phyloP scores from a whole-genome alignment of 305 asterid genomes.

The Solanum chacoense region DNA sequence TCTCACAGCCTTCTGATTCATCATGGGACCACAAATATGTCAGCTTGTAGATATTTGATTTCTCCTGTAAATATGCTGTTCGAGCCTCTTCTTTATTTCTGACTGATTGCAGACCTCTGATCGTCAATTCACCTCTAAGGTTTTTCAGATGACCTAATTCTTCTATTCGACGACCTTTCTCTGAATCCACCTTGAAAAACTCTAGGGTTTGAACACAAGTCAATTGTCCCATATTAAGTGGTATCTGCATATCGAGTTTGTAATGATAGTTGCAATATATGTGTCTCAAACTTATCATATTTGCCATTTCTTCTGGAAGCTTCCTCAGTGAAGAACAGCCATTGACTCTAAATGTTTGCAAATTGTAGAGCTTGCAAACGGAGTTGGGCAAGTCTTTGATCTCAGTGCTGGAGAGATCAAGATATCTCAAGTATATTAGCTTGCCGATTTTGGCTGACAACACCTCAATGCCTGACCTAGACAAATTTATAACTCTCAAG shows the following conservation, averaged over 20 bases:
- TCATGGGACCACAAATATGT: not conserved
- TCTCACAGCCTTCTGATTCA: not conserved
- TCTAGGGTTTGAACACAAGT: conserved; percentile 11
- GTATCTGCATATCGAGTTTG: not conserved
- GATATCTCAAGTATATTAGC: too few relatives aligned
- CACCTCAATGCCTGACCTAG: too few relatives aligned
- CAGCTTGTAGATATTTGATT: not conserved
- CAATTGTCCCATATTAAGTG: conserved; percentile 8
- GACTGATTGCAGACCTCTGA: conserved; percentile 4
- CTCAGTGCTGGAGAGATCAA: too few relatives aligned
- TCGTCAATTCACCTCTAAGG: conserved; percentile 1
- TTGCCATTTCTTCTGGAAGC: too few relatives aligned
- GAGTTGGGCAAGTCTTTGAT: too few relatives aligned
- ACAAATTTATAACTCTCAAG: too few relatives aligned
- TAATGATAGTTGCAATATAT: not conserved
- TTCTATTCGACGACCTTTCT: conserved; percentile 1
- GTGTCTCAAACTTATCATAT: not conserved
- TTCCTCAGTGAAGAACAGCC: too few relatives aligned
- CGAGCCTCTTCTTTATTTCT: conserved; percentile 7
- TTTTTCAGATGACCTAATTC: conserved; percentile 1
- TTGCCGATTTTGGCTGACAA: too few relatives aligned
- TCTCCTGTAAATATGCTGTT: not conserved
- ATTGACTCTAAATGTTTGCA: too few relatives aligned
- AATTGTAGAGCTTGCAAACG: too few relatives aligned
- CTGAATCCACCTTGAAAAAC: not conserved